Conservation (phyloP, 2,329 filamentous ascomycete genomes). For the Ascochyta koolunga region DNA sequence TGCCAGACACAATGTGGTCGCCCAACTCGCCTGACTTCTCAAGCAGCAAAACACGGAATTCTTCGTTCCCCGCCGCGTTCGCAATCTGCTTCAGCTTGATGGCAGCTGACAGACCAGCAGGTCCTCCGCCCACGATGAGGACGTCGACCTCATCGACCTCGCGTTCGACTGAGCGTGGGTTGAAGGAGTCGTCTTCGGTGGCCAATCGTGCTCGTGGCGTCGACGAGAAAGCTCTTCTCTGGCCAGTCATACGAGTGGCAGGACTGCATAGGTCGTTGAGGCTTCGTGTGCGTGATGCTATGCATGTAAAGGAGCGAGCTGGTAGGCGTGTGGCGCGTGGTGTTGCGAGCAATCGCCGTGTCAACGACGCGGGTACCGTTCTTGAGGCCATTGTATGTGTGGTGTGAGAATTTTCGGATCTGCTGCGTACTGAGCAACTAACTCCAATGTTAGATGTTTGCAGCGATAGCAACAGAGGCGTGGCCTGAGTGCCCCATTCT, state of each 20-base stretch:
- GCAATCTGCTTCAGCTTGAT: slow-evolving; percentile 95
- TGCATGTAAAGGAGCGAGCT: slow-evolving; percentile 27
- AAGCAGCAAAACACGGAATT: slow-evolving; percentile 88
- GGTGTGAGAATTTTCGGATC: not conserved
- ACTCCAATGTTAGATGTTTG: slow-evolving; percentile 3
- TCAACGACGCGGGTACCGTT: slow-evolving; percentile 34
- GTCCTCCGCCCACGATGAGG: slow-evolving; percentile 95
- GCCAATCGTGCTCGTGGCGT: slow-evolving; percentile 40
- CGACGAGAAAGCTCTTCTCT: slow-evolving; percentile 45
- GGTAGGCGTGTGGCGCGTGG: slow-evolving; percentile 26
- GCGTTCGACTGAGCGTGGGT: slow-evolving; percentile 69
- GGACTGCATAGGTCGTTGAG: slow-evolving; percentile 36
- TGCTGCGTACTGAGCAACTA: slow-evolving; percentile 4
- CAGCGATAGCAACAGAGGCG: slow-evolving; percentile 12
- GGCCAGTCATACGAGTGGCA: slow-evolving; percentile 45
- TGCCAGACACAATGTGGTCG: slow-evolving; percentile 93
- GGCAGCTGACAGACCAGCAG: slow-evolving; percentile 87
- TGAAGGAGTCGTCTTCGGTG: slow-evolving; percentile 46
- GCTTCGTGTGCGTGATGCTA: slow-evolving; percentile 21
- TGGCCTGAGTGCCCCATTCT: slow-evolving; percentile 25
- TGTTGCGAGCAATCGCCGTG: slow-evolving; percentile 34
- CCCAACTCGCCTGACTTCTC: slow-evolving; percentile 96
- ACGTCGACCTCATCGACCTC: slow-evolving; percentile 95
- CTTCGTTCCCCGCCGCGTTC: slow-evolving; percentile 92
- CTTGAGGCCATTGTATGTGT: slow-evolving; percentile 41